These are phyloP conservation scores for Prunus campanulata DNA, from an alignment of 306 rosid genomes.

Conservation along the genomic window DNA sequence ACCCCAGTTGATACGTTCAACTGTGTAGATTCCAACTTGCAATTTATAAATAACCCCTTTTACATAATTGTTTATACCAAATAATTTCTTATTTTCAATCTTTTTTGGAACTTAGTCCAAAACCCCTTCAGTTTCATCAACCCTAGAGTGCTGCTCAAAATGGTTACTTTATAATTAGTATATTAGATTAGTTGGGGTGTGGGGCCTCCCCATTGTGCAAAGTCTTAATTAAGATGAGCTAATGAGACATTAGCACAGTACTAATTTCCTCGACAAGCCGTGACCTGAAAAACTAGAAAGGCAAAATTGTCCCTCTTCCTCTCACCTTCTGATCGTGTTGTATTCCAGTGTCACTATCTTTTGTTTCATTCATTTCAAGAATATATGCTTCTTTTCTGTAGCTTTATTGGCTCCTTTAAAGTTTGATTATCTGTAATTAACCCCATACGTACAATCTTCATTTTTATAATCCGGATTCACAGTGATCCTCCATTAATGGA, in stretches of 20 bases:
- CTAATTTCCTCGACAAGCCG: conserved; percentile 2
- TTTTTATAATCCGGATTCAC: neutral
- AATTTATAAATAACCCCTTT: neutral
- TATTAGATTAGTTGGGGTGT: neutral
- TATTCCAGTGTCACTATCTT: conserved; percentile 10
- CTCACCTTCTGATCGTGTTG: neutral
- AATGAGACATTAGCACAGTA: neutral
- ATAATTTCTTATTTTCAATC: neutral
- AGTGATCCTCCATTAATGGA: conserved; percentile 9
- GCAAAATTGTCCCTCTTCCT: neutral
- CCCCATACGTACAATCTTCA: neutral
- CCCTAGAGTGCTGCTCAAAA: no score
- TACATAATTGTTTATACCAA: neutral
- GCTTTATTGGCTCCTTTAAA: neutral
- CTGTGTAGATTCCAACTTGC: neutral
- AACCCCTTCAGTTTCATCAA: no score
- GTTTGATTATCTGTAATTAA: neutral
- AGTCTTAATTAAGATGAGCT: neutral
- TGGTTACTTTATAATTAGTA: neutral
- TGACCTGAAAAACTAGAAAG: conserved; percentile 3
- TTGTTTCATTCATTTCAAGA: conserved; percentile 2
- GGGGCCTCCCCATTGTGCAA: conserved; percentile 9
- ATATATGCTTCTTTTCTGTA: neutral
- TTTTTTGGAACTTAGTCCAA: neutral
- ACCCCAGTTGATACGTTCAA: neutral